Evolutionary conservation across 2,329 filamentous ascomycete genomes (phyloP).

Genomic region (Fusarium sp.): DNA sequence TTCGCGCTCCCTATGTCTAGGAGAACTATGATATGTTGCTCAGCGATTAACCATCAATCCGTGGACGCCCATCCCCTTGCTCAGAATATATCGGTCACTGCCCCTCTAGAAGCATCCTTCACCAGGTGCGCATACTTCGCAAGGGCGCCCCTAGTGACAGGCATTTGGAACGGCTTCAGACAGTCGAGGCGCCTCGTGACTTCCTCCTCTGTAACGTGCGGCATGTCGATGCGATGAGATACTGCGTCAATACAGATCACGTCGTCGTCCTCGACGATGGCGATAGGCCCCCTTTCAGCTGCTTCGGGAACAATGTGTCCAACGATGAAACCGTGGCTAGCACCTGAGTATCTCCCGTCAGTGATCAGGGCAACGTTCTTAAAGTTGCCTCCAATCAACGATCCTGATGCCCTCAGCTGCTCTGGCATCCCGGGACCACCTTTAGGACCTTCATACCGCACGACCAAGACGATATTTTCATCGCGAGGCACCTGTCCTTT

Average conservation of each 20-base stretch:
- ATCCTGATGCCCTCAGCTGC: constrained; percentile 85
- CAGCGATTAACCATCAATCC: too few species aligned
- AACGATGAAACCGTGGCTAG: constrained; percentile 90
- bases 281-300: constrained; percentile 86
- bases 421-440: constrained; percentile 96
- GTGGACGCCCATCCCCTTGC: too few species aligned
- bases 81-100: neutral
- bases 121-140: neutral
- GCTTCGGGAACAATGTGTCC: constrained; percentile 93
- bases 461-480: constrained; percentile 83
- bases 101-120: neutral
- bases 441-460: constrained; percentile 92
- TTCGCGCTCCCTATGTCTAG: too few species aligned
- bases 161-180: neutral
- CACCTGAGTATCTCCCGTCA: constrained; percentile 69
- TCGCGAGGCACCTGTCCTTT: constrained; percentile 64
- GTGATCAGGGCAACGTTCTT: constrained; percentile 88
- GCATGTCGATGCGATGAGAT: neutral
- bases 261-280: constrained; percentile 82
- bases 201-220: neutral
- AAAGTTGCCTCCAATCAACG: constrained; percentile 90
- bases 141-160: neutral
- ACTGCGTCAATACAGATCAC: constrained; percentile 82
- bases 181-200: neutral
- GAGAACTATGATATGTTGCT: too few species aligned